Percentiles rank a stretch among this genome's conserved stretches.
Conservation (phyloP, 179 eudicot species). For the Sideroxylon spinosum region DNA sequence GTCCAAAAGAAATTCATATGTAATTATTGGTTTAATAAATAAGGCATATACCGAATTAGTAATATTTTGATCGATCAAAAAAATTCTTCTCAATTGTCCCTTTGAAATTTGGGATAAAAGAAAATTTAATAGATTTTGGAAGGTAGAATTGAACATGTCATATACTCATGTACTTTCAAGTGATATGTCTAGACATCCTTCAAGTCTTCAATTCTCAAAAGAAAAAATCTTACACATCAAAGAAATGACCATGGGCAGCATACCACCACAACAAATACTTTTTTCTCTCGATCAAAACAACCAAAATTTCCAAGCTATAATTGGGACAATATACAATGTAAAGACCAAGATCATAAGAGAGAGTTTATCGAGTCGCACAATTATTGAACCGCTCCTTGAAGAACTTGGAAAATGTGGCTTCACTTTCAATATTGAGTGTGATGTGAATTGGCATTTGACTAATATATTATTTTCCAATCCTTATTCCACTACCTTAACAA, state of each 20-base stretch:
- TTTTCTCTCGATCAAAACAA: neutral
- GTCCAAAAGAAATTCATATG: no score
- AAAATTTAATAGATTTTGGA: neutral
- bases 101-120: neutral
- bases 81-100: neutral
- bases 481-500: no score
- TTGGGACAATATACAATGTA: slow-evolving; percentile 19
- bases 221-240: neutral
- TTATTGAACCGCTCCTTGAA: slow-evolving; percentile 20
- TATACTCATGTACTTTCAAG: slow-evolving; percentile 21
- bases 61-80: neutral
- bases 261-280: slow-evolving; percentile 21
- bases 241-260: slow-evolving; percentile 15
- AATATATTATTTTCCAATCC: neutral
- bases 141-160: neutral
- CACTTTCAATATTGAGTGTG: slow-evolving; percentile 3
- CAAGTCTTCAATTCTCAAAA: slow-evolving; percentile 8
- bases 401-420: slow-evolving; percentile 18
- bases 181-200: slow-evolving; percentile 18
- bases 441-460: slow-evolving; percentile 15
- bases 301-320: neutral
- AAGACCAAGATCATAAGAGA: slow-evolving; percentile 10
- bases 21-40: neutral
- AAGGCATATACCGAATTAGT: neutral
- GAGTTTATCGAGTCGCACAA: slow-evolving; percentile 12